Evolutionary conservation across 192 early-diverging fungal genomes (phyloP).

Genomic region (Linnemannia exigua): DNA sequence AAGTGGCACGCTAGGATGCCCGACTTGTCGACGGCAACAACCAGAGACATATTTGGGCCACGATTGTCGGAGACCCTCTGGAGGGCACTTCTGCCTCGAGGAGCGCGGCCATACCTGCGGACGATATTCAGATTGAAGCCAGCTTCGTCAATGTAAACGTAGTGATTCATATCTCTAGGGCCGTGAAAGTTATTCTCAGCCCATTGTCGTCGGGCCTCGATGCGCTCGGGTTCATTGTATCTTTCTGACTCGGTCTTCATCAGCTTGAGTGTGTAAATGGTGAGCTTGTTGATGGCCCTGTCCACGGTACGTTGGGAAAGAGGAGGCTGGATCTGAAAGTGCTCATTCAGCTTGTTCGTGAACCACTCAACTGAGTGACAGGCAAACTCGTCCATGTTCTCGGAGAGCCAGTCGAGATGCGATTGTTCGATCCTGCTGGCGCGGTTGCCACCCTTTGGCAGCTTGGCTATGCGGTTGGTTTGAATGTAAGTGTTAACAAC

Average conservation of each 20-base stretch:
- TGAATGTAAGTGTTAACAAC: conserved; percentile 10
- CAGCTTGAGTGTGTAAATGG: conserved; percentile 22
- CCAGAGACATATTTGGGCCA: conserved; percentile 19
- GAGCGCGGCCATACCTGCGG: conserved; percentile 28
- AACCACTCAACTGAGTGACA: too few species aligned
- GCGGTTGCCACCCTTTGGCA: conserved; percentile 11
- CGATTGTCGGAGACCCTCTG: too few species aligned
- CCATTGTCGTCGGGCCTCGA: conserved; percentile 19
- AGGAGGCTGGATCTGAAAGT: too few species aligned
- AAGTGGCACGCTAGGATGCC: conserved; percentile 5
- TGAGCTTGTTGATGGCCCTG: too few species aligned
- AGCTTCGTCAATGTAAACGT: conserved; percentile 49
- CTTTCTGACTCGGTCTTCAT: conserved; percentile 18
- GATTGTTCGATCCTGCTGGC: conserved; percentile 3
- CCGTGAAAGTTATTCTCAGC: conserved; percentile 5
- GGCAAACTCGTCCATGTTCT: conserved; percentile 13
- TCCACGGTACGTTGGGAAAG: too few species aligned
- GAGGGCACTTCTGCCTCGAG: conserved; percentile 13
- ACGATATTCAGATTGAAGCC: conserved; percentile 52
- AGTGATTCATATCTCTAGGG: too few species aligned
- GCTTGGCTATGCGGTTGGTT: conserved; percentile 8
- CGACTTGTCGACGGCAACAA: conserved; percentile 15
- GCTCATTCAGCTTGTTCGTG: too few species aligned
- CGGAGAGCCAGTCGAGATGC: conserved; percentile 18
- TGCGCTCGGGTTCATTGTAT: conserved; percentile 21